Base-by-base conservation (phyloP, 257 asterid genomes). In the Anisodus acutangulus region DNA sequence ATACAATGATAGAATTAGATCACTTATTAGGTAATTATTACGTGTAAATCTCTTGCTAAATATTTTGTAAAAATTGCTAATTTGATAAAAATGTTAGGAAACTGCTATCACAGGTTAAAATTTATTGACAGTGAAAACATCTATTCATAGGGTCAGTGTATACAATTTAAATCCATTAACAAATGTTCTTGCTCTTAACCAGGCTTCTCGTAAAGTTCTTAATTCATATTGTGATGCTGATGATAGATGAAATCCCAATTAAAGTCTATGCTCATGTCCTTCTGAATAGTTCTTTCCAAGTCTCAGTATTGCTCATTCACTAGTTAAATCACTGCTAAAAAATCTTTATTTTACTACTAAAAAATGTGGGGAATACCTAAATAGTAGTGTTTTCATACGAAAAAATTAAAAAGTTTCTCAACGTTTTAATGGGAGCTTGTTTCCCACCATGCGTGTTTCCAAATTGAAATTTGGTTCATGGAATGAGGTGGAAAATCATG, bases 181-280 rank as follows among this genome's bases (percentile, higher is more conserved):
- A 54, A 41, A 9, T 41, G 8, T 72, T 90, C 90, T 90, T 80
- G 95, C 97, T 87, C 95, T 89, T 85, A 90, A 87, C 64, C 91
- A 59, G 95, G 85, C 86, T 86, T 94, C 81, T 39, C 86, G 70
- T 94, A 93, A 87, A 93, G 97, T 81, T 92, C 95, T 31, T 31
- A 31, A 31, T 89, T 90, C 97, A n/a, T 95, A 93, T 76, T 90
- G 43, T 37, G 91, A 83, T 78, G 97, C 92, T 64, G 98, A 96
- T 35, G 97, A 31, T 31, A 0, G 35, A 31, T 31, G 35, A 31
- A 57, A 60, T 91, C 91, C 97, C 98, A 94, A 8, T 70, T 94
- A 58, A 93, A 94, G 87, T 94, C 97, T 39, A 92, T 91, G 74
- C 67, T 89, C 99, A 94, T 94, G 85, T 68, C 95, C 89, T 92